Conservation (phyloP, 2,329 filamentous ascomycete species). For the Aspergillus puulaauensis region DNA sequence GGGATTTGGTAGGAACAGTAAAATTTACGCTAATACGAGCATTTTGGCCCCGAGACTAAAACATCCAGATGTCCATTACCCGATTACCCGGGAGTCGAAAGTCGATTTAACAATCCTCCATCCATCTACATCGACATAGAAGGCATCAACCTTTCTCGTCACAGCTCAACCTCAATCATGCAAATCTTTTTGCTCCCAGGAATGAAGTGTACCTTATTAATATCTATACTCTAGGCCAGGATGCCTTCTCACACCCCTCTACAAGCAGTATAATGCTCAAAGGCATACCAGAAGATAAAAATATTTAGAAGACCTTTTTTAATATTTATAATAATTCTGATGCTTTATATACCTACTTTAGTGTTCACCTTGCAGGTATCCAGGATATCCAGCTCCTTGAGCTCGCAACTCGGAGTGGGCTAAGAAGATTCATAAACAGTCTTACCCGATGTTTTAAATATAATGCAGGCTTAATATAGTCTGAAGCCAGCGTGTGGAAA, state of each 20-base stretch:
- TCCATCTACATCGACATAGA: not conserved
- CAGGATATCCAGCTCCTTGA: slow-evolving; percentile 60
- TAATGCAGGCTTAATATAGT: slow-evolving; percentile 17
- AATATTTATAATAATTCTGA: slow-evolving; percentile 61
- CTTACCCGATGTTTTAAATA: slow-evolving; percentile 41
- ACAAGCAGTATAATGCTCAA: not conserved
- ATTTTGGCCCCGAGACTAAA: too few species aligned
- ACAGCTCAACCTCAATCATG: slow-evolving; percentile 2
- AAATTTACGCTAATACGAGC: too few species aligned
- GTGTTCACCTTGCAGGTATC: slow-evolving; percentile 46
- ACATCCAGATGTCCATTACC: too few species aligned
- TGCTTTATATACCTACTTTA: slow-evolving; percentile 50
- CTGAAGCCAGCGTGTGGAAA: slow-evolving; percentile 18
- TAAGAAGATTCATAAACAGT: slow-evolving; percentile 30
- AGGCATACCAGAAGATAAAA: not conserved
- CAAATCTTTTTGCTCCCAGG: not conserved
- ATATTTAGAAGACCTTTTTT: slow-evolving; percentile 55
- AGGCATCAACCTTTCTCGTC: not conserved
- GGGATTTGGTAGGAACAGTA: too few species aligned
- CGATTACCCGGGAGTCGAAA: too few species aligned
- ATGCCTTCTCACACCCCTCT: not conserved
- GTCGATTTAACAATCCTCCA: not conserved
- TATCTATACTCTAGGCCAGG: not conserved
- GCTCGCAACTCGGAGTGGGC: slow-evolving; percentile 35
- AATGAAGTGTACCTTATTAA: not conserved